Conservation (phyloP, 805 yeast species). For the Starmerella davenportii region DNA sequence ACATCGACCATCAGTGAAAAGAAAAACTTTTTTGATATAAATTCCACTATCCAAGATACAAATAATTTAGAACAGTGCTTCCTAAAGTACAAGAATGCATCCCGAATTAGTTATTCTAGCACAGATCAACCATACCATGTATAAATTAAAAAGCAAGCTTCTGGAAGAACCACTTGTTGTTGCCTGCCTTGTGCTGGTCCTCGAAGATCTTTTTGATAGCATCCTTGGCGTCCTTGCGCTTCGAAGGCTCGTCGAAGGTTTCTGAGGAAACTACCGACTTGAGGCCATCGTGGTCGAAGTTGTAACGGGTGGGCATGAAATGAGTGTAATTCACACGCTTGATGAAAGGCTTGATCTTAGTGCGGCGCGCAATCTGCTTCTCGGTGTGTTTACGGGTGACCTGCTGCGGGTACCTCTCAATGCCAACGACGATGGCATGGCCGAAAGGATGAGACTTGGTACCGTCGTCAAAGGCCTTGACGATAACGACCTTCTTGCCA, state of each 20-base stretch:
- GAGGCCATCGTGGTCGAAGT: constrained; percentile 90
- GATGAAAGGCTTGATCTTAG: constrained; percentile 97
- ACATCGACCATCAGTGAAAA: no score
- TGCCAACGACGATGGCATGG: constrained; percentile 98
- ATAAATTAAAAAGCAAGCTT: constrained; percentile 64
- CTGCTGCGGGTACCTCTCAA: constrained; percentile 95
- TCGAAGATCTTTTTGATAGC: constrained; percentile 97
- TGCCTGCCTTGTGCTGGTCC: constrained; percentile 96
- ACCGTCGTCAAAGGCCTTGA: constrained; percentile 97
- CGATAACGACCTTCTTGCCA: constrained; percentile 99
- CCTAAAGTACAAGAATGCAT: not conserved
- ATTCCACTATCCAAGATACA: not conserved
- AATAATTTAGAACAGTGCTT: not conserved
- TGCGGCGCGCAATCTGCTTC: constrained; percentile 92
- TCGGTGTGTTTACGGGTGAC: constrained; percentile 88
- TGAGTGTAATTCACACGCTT: constrained; percentile 99
- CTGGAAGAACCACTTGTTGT: constrained; percentile 99
- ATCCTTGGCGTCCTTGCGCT: constrained; percentile 97
- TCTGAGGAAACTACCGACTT: constrained; percentile 82
- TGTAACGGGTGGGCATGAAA: constrained; percentile 98
- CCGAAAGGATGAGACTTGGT: constrained; percentile 97
- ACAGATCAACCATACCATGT: not conserved
- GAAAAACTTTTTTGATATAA: no score
- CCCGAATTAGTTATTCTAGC: not conserved
- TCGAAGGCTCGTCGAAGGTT: constrained; percentile 92